Percentiles rank a stretch among this genome's conserved stretches.
phyloP scores from a whole-genome alignment of 768 basidiomycete genomes.

The Hygrophoropsis aurantiaca region DNA sequence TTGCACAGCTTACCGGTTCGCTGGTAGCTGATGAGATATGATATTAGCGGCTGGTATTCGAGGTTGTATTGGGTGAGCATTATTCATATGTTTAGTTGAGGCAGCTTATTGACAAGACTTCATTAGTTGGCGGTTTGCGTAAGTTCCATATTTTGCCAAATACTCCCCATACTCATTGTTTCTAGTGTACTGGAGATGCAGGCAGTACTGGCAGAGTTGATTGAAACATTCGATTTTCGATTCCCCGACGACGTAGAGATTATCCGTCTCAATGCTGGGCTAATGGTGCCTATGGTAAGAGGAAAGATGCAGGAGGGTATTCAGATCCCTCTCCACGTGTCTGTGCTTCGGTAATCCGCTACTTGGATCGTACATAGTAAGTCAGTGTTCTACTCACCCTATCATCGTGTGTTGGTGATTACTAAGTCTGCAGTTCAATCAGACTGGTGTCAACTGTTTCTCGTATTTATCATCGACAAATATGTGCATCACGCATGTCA shows the following conservation, averaged over 20 bases:
- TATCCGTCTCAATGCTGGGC: constrained; percentile 26
- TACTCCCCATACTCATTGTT: not conserved
- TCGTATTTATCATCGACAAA: no score
- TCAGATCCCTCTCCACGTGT: constrained; percentile 35
- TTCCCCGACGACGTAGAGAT: constrained; percentile 32
- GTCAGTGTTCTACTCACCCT: no score
- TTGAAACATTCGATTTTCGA: constrained; percentile 35
- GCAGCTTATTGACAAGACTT: not conserved
- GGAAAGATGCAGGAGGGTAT: constrained; percentile 23
- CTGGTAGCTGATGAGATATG: no score
- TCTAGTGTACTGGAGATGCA: constrained; percentile 34
- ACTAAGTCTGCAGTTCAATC: no score
- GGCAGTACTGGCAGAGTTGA: constrained; percentile 30
- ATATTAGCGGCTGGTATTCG: constrained; percentile 12
- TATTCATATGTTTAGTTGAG: not conserved
- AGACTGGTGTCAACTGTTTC: no score
- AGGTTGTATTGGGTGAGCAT: constrained; percentile 9
- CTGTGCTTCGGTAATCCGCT: constrained; percentile 4
- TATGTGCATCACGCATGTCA: no score
- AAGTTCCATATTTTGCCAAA: not conserved
- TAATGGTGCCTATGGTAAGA: constrained; percentile 34
- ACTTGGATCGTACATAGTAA: no score
- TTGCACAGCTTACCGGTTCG: no score
- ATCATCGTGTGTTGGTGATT: no score
- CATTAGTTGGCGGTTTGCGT: constrained; percentile 12